These are phyloP conservation scores for Penicillium rolfsii DNA, from an alignment of 2,329 filamentous ascomycete species.

Conservation along the genomic window DNA sequence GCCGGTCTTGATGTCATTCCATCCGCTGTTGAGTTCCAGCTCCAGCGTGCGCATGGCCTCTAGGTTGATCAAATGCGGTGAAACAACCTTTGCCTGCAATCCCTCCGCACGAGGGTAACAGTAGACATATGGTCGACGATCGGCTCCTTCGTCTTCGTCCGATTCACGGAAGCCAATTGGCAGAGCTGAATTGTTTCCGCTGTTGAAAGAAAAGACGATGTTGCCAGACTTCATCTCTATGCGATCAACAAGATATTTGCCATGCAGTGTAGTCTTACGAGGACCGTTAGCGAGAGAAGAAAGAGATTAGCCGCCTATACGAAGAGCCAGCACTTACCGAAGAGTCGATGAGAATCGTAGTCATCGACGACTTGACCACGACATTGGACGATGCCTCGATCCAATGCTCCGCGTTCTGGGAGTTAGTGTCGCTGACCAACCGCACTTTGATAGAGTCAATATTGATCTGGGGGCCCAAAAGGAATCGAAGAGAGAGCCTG, in stretches of 20 bases:
- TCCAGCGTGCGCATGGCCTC: conserved; percentile 79
- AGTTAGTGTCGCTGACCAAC: conserved; percentile 56
- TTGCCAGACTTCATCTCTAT: conserved; percentile 60
- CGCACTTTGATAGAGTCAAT: conserved; percentile 68
- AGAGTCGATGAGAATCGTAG: conserved; percentile 55
- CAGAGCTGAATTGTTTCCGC: conserved; percentile 34
- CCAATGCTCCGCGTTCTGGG: conserved; percentile 67
- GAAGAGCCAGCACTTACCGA: conserved; percentile 38
- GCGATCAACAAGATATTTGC: conserved; percentile 74
- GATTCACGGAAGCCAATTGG: conserved; percentile 42
- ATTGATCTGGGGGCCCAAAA: conserved; percentile 71
- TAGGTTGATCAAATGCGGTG: conserved; percentile 74
- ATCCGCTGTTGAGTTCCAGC: conserved; percentile 71
- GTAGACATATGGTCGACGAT: conserved; percentile 66
- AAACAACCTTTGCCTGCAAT: conserved; percentile 68
- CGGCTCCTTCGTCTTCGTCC: conserved; percentile 38
- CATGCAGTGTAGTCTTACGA: conserved; percentile 54
- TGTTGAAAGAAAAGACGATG: conserved; percentile 42
- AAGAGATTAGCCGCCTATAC: too few species aligned
- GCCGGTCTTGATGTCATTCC: conserved; percentile 64
- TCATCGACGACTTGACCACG: conserved; percentile 60
- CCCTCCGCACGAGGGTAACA: conserved; percentile 72
- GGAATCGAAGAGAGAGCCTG: conserved; percentile 67
- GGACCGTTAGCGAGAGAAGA: background rate
- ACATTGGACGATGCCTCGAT: conserved; percentile 56